These are phyloP conservation scores for Amphichorda felina DNA, from an alignment of 2,329 filamentous ascomycete species.

Conservation along the genomic window DNA sequence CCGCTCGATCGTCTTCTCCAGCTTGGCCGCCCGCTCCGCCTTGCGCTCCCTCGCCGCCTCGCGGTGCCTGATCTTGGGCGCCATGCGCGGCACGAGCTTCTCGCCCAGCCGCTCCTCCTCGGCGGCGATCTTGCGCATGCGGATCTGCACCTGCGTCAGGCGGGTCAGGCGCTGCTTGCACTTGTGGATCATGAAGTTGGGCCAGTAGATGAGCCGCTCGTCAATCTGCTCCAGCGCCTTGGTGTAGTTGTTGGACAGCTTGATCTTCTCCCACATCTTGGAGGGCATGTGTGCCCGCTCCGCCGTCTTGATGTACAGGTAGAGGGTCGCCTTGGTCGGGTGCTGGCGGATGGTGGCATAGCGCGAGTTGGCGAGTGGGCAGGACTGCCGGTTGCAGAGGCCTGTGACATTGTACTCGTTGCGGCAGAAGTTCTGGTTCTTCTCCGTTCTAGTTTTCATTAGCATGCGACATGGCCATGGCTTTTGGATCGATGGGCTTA, in stretches of 20 bases:
- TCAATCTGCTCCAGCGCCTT: conserved; percentile 84
- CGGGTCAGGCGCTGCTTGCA: conserved; percentile 93
- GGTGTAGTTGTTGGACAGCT: conserved; percentile 80
- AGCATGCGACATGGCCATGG: not conserved
- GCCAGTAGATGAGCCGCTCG: conserved; percentile 80
- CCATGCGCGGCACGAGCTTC: conserved; percentile 75
- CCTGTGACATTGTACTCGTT: conserved; percentile 86
- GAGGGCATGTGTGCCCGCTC: conserved; percentile 80
- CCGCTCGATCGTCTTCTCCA: conserved; percentile 90
- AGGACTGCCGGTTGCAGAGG: conserved; percentile 77
- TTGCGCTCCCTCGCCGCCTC: conserved; percentile 68
- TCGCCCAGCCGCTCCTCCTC: conserved; percentile 87
- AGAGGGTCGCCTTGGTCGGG: conserved; percentile 69
- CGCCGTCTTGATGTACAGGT: conserved; percentile 94
- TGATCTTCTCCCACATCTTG: conserved; percentile 91
- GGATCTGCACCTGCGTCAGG: conserved; percentile 81
- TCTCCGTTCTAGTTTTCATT: conserved; percentile 50
- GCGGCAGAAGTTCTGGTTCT: conserved; percentile 85
- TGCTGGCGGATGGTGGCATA: conserved; percentile 88
- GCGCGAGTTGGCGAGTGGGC: conserved; percentile 79
- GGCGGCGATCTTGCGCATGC: conserved; percentile 66
- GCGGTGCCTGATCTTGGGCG: conserved; percentile 74
- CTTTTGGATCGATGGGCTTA: conserved; percentile 23
- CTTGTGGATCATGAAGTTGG: conserved; percentile 86
- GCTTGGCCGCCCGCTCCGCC: conserved; percentile 75